Base-by-base conservation (phyloP, 768 basidiomycete genomes). In the Naganishia onofrii region DNA sequence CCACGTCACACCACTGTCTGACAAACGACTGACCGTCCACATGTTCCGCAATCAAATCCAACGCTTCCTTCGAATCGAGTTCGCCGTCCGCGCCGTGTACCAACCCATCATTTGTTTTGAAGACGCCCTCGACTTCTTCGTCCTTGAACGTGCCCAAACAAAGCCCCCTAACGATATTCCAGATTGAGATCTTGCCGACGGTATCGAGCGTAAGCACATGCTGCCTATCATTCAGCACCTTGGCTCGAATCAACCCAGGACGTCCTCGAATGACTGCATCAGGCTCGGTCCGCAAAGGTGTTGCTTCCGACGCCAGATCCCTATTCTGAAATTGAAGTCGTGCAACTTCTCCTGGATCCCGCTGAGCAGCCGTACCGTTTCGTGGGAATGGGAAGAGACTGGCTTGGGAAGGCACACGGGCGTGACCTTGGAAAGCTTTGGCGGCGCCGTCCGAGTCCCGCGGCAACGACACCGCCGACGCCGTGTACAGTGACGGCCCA, bases 1-100 rank as follows among this genome's bases (percentile, higher is more conserved):
- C 95, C 31, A 91, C 89, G 19, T 85, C 85, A 46, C 90, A 89
- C 95, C 95, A 99, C 15, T 88, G 83, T 29, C 87, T 83, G 10
- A 91, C 87, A 32, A 91, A 88, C 0, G 90, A 92, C 78, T 98
- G 93, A 32, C 95, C 94, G 76, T 99, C 96, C n/a, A 98, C 90
- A 46, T 91, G 84, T 76, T 92, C 92, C 69, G 89, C 85, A 23
- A 97, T 92, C 51, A 87, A 85, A 80, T 97, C 95, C 64, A 99
- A 82, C 5, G 89, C 88, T 76, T 95, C 93, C 31, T 75, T 73
- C 1, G 56, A 51, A 26, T 74, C 76, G 23, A 71, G 13, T 34
- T 66, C 56, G 46, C 71, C 55, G 46, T 67, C 56, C 23, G 60
- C n/a, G 3, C 19, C 42, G 44, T 56, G 31, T 19, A 52, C 65